Base-by-base conservation (phyloP, 345 rosid species). In the Aurinia saxatilis region DNA sequence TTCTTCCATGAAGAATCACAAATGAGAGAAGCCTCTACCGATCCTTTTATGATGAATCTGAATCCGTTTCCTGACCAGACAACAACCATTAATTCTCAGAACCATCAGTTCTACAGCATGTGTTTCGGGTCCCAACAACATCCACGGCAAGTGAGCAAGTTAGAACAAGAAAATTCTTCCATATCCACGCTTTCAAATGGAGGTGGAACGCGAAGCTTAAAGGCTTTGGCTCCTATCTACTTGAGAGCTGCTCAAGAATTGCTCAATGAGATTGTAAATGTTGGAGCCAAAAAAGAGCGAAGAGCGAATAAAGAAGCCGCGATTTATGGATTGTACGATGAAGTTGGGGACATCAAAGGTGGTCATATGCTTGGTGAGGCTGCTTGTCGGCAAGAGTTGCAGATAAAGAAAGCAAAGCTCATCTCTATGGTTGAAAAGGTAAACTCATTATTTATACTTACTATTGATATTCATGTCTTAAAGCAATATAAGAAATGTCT, bases 341-440 rank as follows among this genome's bases (percentile, higher is more conserved):
- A 14, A 8, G 14, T 30, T 25, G 47, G 31, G 15, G 60, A 50
- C 11, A 31, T 41, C 10, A 15, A 33, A 5, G 53, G 59, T 52
- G 53, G 37, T 29, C 50, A 34, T 58, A 68, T 9, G 34, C 5
- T 50, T 0, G 13, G 7, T 8, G 66, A 21, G 52, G 17, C 27
- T 35, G 37, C 54, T 59, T 67, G 30, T 49, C 34, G 81, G 58
- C 87, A 88, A 70, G 92, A 85, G 59, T 71, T 88, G 50, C 83
- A 75, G 53, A 76, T 75, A 70, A 88, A 79, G 81, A 82, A 73
- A 74, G 78, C 81, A 18, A 86, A 86, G 65, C 90, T 86, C 52
- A 65, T 79, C 25, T 77, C 27, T 77, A 78, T 88, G 87, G 79
- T 82, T 5, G 85, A 84, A 23, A 87, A 84, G 96, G 96, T 88